Evolutionary conservation across 1,139 yeast genomes (phyloP), one percentile per base, ranked within the genome.

Genomic region (Suhomyces bolitotheri): DNA sequence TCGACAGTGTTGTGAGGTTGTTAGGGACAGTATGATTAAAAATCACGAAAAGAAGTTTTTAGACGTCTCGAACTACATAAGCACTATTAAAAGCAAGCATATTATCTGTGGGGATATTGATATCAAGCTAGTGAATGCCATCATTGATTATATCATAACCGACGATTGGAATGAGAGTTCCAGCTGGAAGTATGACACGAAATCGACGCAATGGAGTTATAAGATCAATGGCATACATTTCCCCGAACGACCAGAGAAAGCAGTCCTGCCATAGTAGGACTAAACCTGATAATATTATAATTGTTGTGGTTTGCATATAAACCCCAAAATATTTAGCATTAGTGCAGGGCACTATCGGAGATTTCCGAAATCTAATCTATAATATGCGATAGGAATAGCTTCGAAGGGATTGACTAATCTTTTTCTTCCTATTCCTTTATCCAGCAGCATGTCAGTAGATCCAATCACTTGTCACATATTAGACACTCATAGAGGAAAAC

Each of bases 381-480:
- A 17, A 7, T 12, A n/a, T 22, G 25, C 20, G 33, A 22, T 37
- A 16, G 29, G 27, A 19, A 12, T 7, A 17, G n/a, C n/a, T n/a
- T n/a, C n/a, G n/a, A n/a, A n/a, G 20, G 8, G 7, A 17, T 17
- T 17, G 20, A 17, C 7, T 7, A 16, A 6, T 9, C n/a, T 11
- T 25, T 21, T 21, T 4, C 10, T 16, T 20, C 13, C 19, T 14
- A 7, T 26, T 11, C 15, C n/a, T 9, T 8, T 11, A 15, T 11
- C 20, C n/a, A 16, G 24, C 11, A 27, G 3, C 22, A 38, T 38
- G 41, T 34, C 40, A 11, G 69, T 59, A 22, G 71, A 63, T 40
- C 89, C 89, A 29, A 77, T 89, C 32, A 87, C 96, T 6, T 88
- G 96, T 59, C 97, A 89, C 58, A 78, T 89, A 11, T 67, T 89